Base-by-base conservation (phyloP, 2,329 filamentous ascomycete genomes). In the Fusarium sp. region DNA sequence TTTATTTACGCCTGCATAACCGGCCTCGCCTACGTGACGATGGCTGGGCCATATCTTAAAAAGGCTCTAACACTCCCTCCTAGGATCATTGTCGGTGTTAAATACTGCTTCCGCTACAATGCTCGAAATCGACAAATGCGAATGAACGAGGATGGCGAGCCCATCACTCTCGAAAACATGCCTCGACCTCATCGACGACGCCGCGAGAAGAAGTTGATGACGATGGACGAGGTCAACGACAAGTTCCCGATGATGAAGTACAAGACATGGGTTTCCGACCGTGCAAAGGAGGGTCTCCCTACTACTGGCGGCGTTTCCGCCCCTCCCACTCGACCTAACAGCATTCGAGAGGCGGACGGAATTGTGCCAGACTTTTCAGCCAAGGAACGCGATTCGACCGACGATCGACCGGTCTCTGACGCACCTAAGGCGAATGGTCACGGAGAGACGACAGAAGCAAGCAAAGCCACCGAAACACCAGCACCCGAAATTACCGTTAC, bases 21-120 rank as follows among this genome's bases (percentile, higher is more conserved):
- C 24, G 7, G 28, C 28, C 50, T 62, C 44, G 36, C 45, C 40
- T 57, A 36, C 39, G 80, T 98, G 94, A 94, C 97, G 86, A 83
- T 91, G 56, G 46, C 19, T 57, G 43, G 39, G 36, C 26, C 43
- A 45, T 53, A 51, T 57, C 42, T 40, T 33, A n/a, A 36, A 46
- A 49, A 24, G 15, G 22, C 31, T 66, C 55, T 74, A 69, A 74
- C 61, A 65, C 62, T 31, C 72, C 79, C 72, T 79, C 70, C 13
- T 54, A 99, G 96, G 96, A 99, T 99, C 76, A 99, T 99, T 74
- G 96, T 99, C 65, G 96, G 96, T 73, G 96, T 99, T 65, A 99
- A 99, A 83, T 99, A 99, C 81, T 99, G 96, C 83, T 99, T 99
- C 82, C 89, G 96, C 74, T 98, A 99, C 80, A 98, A 98, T 80